Percentiles rank a stretch among this genome's conserved stretches.
Conservation (phyloP, 73 alveolate genomes). For the Tetrahymena malaccensis region DNA sequence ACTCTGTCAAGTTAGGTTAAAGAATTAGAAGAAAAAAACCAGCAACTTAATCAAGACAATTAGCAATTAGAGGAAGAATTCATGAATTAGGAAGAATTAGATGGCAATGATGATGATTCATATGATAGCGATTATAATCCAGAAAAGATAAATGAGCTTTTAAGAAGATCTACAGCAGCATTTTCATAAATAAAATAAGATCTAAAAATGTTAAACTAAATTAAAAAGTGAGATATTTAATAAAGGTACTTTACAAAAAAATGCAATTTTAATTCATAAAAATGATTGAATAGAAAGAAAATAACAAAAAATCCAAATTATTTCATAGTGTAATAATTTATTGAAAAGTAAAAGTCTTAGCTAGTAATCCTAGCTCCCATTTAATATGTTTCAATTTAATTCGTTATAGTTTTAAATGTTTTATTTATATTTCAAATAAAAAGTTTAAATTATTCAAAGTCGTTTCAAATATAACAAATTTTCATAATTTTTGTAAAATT, state of each 20-base stretch:
- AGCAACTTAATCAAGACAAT: not conserved
- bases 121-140: not conserved
- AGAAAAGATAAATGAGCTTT: not conserved
- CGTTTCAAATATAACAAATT: too few relatives aligned
- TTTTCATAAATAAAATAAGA: not conserved
- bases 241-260: not conserved
- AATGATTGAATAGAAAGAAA: too few relatives aligned
- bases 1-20: not conserved
- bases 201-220: not conserved
- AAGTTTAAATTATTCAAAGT: too few relatives aligned
- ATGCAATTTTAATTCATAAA: too few relatives aligned
- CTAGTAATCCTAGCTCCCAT: too few relatives aligned
- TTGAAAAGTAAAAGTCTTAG: too few relatives aligned
- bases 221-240: not conserved
- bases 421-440: too few relatives aligned
- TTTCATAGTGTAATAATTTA: too few relatives aligned
- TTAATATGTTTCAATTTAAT: too few relatives aligned
- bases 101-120: not conserved
- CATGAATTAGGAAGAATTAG: not conserved
- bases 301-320: too few relatives aligned
- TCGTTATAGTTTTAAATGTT: too few relatives aligned
- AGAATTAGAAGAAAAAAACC: not conserved
- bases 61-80: not conserved
- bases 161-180: not conserved
- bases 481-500: too few relatives aligned